phyloP scores from a whole-genome alignment of 169 alveolate species.

The Eimeria zaria region DNA sequence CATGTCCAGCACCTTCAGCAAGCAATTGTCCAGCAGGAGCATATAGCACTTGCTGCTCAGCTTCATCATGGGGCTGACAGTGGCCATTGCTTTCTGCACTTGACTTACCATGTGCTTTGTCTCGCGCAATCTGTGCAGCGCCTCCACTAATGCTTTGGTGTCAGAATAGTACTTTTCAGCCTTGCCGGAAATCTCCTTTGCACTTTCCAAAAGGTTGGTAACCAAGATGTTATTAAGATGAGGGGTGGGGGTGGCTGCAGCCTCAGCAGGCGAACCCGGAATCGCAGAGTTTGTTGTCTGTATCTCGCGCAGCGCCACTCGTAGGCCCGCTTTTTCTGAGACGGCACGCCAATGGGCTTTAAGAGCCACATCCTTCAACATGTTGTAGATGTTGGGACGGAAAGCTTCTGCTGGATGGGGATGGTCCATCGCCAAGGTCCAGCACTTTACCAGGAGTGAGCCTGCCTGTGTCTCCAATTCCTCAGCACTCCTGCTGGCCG shows the following conservation, averaged over 20 bases:
- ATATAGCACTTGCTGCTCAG: conserved; percentile 1
- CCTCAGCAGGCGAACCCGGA: neutral
- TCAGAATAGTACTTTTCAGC: conserved; percentile 9
- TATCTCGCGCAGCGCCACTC: conserved; percentile 23
- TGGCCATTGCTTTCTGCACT: neutral
- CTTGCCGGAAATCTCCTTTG: neutral
- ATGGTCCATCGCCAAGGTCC: neutral
- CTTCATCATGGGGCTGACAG: conserved; percentile 32
- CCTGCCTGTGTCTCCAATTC: neutral
- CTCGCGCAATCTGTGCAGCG: neutral
- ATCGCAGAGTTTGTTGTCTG: neutral
- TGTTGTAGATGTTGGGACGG: neutral
- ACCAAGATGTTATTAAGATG: neutral
- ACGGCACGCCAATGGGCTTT: conserved; percentile 13
- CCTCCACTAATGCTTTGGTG: neutral
- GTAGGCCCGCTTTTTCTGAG: neutral
- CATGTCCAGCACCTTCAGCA: conserved; percentile 26
- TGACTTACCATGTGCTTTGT: neutral
- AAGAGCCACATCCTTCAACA: conserved; percentile 9
- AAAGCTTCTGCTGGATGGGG: neutral
- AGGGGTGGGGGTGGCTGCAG: neutral
- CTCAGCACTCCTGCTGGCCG: conserved; percentile 24
- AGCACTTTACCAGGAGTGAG: neutral
- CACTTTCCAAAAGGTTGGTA: neutral
- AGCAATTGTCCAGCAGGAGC: conserved; percentile 24